Base-by-base conservation (phyloP, 768 basidiomycete species). In the Leccinum ochraceum region DNA sequence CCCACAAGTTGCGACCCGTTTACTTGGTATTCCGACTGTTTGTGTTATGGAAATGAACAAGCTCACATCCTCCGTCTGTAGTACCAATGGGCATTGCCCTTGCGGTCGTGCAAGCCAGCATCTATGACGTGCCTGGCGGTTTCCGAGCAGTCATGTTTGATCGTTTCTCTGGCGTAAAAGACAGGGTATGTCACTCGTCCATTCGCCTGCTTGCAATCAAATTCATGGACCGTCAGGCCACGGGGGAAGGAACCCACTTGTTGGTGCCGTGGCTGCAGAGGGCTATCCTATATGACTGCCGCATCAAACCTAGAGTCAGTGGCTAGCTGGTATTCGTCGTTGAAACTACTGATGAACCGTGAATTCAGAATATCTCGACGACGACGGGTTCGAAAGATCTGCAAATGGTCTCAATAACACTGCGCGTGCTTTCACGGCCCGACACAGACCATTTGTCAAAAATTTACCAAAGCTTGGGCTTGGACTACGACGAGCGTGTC, bases 71-170 rank as follows among this genome's bases (percentile, higher is more conserved):
- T 4, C 2, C 17, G 28, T 49, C 24, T 28, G 48, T 51, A 76
- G 68, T 76, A 50, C 75, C 73, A 46, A 80, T 78, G 51, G 72
- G 85, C 36, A 57, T 75, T 54, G 79, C 79, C 58, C 69, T 78
- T 54, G 80, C 75, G 37, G 73, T 72, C 24, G 66, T 79, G 52
- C 80, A 82, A 68, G 78, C 84, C 56, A 87, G 84, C 60, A 75
- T 84, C 39, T 83, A 85, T 59, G 83, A 84, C 79, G 95, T 97
- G 46, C 95, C 95, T 53, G 85, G 95, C 66, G 95, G 95, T 48
- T 94, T 88, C 77, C 83, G 91, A 59, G 95, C 95, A 39, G 95
- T 99, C 65, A 95, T 98, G 90, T 98, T 99, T 77, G 96, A 98
- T 77, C 83, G 96, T 69, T 98, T 99, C 73, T 84, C 90, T 51